Evolutionary conservation across 1,284 basidiomycete species (phyloP).

Genomic region (Peniophora sp.): DNA sequence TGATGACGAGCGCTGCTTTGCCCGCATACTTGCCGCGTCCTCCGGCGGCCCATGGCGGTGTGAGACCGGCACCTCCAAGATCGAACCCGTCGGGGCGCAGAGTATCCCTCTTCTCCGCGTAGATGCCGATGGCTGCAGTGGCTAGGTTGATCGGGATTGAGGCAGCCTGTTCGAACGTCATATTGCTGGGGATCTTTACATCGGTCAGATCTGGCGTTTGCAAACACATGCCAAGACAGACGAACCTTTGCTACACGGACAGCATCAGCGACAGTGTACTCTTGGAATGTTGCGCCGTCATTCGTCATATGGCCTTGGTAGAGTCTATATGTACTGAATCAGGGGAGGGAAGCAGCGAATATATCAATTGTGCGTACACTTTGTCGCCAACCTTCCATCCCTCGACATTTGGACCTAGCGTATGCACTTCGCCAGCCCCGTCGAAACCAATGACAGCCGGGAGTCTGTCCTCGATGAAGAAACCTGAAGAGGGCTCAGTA

Average conservation of each 20-base stretch:
- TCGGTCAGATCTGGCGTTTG: no score
- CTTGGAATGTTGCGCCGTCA: conserved; percentile 22
- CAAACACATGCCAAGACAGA: neutral
- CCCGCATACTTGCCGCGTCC: conserved; percentile 16
- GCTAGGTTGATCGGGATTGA: conserved; percentile 12
- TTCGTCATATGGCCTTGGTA: conserved; percentile 16
- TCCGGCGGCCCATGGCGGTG: conserved; percentile 15
- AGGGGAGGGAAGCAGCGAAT: neutral
- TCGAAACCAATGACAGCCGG: conserved; percentile 40
- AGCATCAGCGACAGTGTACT: conserved; percentile 21
- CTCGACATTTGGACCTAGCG: conserved; percentile 33
- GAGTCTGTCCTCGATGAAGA: conserved; percentile 14
- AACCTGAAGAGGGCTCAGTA: conserved; percentile 2
- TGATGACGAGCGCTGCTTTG: conserved; percentile 24
- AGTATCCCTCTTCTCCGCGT: conserved; percentile 5
- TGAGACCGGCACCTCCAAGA: conserved; percentile 8
- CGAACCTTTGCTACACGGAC: conserved; percentile 21
- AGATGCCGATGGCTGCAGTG: conserved; percentile 12
- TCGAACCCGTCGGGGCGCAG: neutral
- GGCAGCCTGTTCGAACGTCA: conserved; percentile 15
- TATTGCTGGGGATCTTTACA: conserved; percentile 12
- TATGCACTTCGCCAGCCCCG: conserved; percentile 36
- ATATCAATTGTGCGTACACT: no score
- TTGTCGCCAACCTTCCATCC: conserved; percentile 37
- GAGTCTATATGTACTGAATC: conserved; percentile 12